phyloP scores from a whole-genome alignment of 495 filamentous ascomycete genomes.

The Pyrenopolyporus hunteri region DNA sequence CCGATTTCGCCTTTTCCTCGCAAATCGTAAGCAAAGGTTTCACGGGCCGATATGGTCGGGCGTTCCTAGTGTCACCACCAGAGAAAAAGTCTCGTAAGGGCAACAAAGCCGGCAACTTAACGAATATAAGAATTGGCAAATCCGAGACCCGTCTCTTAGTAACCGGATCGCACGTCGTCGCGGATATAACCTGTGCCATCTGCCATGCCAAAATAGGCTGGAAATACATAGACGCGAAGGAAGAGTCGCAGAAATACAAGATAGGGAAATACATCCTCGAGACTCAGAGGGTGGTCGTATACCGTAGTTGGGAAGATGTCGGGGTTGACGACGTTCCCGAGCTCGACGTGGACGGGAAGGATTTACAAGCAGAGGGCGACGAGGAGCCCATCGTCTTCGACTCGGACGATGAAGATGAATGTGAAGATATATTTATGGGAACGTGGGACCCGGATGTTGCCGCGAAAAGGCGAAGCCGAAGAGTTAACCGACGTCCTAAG shows the following conservation, averaged over 20 bases:
- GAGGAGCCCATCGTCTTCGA: constrained; percentile 72
- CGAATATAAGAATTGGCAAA: constrained; percentile 55
- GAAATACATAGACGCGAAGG: constrained; percentile 90
- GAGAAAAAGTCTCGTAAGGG: constrained; percentile 35
- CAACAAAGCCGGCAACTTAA: constrained; percentile 37
- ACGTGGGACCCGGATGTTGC: constrained; percentile 79
- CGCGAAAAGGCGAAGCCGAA: constrained; percentile 65
- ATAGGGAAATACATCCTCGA: constrained; percentile 97
- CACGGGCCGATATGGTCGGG: constrained; percentile 90
- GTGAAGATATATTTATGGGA: constrained; percentile 89
- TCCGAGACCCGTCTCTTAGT: constrained; percentile 75
- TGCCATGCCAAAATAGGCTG: constrained; percentile 80
- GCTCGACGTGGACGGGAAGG: constrained; percentile 21
- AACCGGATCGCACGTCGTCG: constrained; percentile 74
- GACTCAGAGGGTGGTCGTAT: constrained; percentile 71
- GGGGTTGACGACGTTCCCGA: constrained; percentile 29
- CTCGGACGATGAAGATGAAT: constrained; percentile 91
- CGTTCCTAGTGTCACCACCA: constrained; percentile 78
- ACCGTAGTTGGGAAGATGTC: constrained; percentile 71
- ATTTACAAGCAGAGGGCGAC: constrained; percentile 3
- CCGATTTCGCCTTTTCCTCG: constrained; percentile 74
- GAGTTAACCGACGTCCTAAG: constrained; percentile 42
- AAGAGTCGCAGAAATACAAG: constrained; percentile 85
- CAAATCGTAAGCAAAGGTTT: constrained; percentile 93
- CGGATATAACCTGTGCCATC: constrained; percentile 59